These are phyloP conservation scores for Penicillium vulpinum DNA, from an alignment of 2,329 filamentous ascomycete genomes.

Conservation along the genomic window DNA sequence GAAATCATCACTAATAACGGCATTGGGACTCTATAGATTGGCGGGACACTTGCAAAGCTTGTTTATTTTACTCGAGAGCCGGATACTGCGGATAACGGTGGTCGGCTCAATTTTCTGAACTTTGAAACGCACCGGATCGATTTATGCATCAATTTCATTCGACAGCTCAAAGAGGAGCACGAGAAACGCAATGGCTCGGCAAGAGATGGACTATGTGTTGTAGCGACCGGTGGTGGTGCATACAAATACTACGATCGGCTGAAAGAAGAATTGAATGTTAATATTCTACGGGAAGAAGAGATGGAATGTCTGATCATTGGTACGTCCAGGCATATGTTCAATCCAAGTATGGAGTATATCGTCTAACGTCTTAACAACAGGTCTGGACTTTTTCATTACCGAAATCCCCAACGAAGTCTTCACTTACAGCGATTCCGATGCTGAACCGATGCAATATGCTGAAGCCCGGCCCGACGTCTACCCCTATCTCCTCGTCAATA, in stretches of 20 bases:
- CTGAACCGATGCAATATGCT: slow-evolving; percentile 85
- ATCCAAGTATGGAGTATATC: not conserved
- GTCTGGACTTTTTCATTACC: slow-evolving; percentile 97
- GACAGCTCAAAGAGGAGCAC: slow-evolving; percentile 79
- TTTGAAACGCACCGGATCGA: slow-evolving; percentile 97
- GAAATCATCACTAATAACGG: not conserved
- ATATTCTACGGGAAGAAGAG: slow-evolving; percentile 90
- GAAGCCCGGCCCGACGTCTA: slow-evolving; percentile 79
- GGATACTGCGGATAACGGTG: slow-evolving; percentile 75
- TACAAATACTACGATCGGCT: slow-evolving; percentile 97
- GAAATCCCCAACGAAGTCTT: slow-evolving; percentile 97
- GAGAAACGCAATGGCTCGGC: slow-evolving; percentile 69
- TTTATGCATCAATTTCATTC: slow-evolving; percentile 89
- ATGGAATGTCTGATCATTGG: slow-evolving; percentile 98
- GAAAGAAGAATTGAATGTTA: slow-evolving; percentile 75
- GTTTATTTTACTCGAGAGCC: slow-evolving; percentile 95
- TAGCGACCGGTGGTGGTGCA: slow-evolving; percentile 93
- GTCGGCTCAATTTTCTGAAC: slow-evolving; percentile 88
- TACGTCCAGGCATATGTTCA: slow-evolving; percentile 39
- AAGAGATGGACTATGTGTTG: slow-evolving; percentile 76
- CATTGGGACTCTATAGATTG: slow-evolving; percentile 63
- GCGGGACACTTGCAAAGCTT: slow-evolving; percentile 90
- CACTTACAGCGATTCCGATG: slow-evolving; percentile 84
- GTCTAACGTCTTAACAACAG: slow-evolving; percentile 45
- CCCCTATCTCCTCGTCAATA: slow-evolving; percentile 96